A percentile compares a stretch with the other conserved stretches of the same genome.
These are phyloP conservation scores for Pestalotiopsis sp. DNA, from an alignment of 2,329 filamentous ascomycete genomes.

Conservation along the genomic window DNA sequence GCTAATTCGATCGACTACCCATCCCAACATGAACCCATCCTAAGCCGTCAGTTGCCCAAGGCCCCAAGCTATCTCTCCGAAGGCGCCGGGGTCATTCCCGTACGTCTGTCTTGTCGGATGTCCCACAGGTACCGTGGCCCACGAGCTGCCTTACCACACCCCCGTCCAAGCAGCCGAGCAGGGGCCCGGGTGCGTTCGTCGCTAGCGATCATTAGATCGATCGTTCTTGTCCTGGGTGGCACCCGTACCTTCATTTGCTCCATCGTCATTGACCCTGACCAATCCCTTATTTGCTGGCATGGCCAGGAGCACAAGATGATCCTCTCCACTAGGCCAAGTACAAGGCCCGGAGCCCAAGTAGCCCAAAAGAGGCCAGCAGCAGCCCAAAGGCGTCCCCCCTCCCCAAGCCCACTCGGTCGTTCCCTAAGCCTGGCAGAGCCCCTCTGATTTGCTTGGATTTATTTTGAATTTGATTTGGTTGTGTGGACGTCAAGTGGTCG, in stretches of 20 bases:
- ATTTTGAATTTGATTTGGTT: background rate
- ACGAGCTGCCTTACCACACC: background rate
- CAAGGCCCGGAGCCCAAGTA: background rate
- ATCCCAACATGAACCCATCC: background rate
- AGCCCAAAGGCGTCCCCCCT: background rate
- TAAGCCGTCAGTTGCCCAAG: background rate
- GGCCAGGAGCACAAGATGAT: background rate
- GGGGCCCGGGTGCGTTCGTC: background rate
- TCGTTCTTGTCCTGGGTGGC: background rate
- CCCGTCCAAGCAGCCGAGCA: background rate
- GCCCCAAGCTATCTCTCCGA: background rate
- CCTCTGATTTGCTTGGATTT: background rate
- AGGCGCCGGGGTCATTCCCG: background rate
- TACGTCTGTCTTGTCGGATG: background rate
- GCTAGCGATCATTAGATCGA: background rate
- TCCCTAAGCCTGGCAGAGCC: background rate
- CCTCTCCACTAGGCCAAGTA: background rate
- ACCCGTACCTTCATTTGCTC: background rate
- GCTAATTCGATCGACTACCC: background rate
- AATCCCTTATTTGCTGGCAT: background rate
- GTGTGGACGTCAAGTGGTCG: background rate
- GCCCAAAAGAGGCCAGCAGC: background rate
- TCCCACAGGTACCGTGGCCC: background rate
- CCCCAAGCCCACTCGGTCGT: background rate
- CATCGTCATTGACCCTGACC: constrained; percentile 6